A percentile compares a stretch with the other conserved stretches of the same genome.
These are phyloP conservation scores for Nakazawaea pomicola DNA, from an alignment of 805 yeast genomes.

Conservation along the genomic window DNA sequence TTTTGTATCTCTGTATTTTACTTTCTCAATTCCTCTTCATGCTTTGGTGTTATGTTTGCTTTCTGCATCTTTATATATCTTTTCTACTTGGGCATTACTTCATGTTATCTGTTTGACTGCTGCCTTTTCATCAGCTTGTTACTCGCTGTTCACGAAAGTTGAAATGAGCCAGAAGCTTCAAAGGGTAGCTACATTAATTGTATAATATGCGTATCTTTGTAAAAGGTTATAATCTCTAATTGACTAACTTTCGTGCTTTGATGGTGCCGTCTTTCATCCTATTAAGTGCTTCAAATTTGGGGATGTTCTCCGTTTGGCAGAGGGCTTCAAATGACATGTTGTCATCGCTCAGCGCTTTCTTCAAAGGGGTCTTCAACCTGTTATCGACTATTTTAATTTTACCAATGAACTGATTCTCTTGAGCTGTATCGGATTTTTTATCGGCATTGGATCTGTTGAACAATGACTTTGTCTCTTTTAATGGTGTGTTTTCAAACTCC, in stretches of 20 bases:
- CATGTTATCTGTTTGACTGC: no score
- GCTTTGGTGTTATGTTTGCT: no score
- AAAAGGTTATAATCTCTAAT: no score
- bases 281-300: slow-evolving; percentile 2
- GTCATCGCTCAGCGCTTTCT: neutral
- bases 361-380: slow-evolving; percentile 3
- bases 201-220: no score
- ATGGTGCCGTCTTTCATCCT: slow-evolving; percentile 10
- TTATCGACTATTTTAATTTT: slow-evolving; percentile 9
- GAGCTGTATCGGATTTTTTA: no score
- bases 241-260: slow-evolving; percentile 5
- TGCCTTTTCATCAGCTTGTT: neutral
- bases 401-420: no score
- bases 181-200: no score
- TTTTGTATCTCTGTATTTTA: neutral
- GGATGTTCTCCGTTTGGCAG: slow-evolving; percentile 2
- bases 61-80: no score
- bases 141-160: no score
- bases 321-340: neutral
- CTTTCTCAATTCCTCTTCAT: neutral
- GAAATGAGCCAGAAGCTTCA: no score
- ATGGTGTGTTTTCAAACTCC: neutral
- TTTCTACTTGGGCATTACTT: no score
- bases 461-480: neutral
- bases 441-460: neutral